Percentiles rank a stretch among this genome's conserved stretches.
Evolutionary conservation across 139 green algal species (phyloP).

Genomic region (Edaphochlamys debaryana): DNA sequence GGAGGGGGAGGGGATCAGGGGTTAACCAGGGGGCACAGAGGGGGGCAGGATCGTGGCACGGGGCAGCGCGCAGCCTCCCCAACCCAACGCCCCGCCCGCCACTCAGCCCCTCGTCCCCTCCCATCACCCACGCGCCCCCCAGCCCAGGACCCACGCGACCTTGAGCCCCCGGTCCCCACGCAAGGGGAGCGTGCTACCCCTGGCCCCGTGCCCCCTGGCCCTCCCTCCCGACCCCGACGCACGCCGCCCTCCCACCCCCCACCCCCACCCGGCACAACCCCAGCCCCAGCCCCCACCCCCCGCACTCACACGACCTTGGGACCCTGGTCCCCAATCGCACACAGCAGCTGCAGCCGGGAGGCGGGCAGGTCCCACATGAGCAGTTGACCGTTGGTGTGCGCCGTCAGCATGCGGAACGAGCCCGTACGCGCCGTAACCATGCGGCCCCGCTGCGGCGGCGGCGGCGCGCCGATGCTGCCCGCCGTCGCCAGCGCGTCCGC

Average conservation of each 20-base stretch:
- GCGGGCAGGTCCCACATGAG: conserved; percentile 37
- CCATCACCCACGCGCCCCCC: too few species aligned
- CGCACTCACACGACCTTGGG: conserved; percentile 9
- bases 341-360: conserved; percentile 27
- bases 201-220: too few species aligned
- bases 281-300: not conserved
- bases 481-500: not conserved
- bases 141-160: too few species aligned
- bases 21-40: too few species aligned
- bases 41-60: too few species aligned
- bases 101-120: too few species aligned
- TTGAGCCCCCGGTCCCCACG: too few species aligned
- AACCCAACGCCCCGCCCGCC: too few species aligned
- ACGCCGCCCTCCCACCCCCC: too few species aligned
- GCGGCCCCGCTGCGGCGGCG: not conserved
- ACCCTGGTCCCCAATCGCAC: conserved; percentile 9
- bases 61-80: too few species aligned
- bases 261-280: not conserved
- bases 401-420: conserved; percentile 20
- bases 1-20: not conserved
- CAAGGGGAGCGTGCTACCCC: too few species aligned
- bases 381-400: conserved; percentile 29
- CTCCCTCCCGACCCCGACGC: too few species aligned
- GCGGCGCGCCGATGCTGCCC: not conserved
- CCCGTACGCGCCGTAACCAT: not conserved